Evolutionary conservation across 164 flowering plant species (phyloP), one percentile per base, ranked within the genome.

Genomic region (Nymphaea colorata): DNA sequence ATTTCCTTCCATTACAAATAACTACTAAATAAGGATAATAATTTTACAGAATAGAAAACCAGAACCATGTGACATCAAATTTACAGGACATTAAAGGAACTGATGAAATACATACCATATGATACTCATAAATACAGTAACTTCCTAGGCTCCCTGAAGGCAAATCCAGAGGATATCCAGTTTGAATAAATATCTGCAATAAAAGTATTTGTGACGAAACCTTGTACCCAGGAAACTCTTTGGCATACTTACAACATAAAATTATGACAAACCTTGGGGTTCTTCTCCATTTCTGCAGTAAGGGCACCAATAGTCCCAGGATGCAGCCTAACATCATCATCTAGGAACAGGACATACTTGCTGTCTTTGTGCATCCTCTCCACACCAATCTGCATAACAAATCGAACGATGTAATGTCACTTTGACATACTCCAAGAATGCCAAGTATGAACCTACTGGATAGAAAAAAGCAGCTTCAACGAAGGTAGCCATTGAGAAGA

Each of bases 91-190:
- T 7, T 4, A 4, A 47, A 47, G 12, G 55, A 47, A 12, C 7
- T 47, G 55, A 12, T 47, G 55, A 47, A 47, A 47, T 47, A 12
- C 77, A 68, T 91, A 94, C 99, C 99, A 94, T 94, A 73, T 94
- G 99, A 79, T 91, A 94, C 79, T 89, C 97, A 74, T 91, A 94
- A 41, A 94, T 94, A 81, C 99, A 91, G 79, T 94, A 94, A 79
- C 99, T 91, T 73, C 99, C 99, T 68, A 94, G 80, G 74, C 90
- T 91, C 77, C 97, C 99, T 57, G 97, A 94, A 69, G 98, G 98
- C 69, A 94, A 79, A 83, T 91, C 97, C 68, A 94, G 96, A 74
- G 99, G 99, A 66, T 94, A 94, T 67, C 99, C 97, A 55, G 98
- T 94, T 80, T 94, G 99, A 74, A 94, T 94, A 78, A 94, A 94